phyloP scores from a whole-genome alignment of 768 basidiomycete genomes.

The Suillus ampliporus region DNA sequence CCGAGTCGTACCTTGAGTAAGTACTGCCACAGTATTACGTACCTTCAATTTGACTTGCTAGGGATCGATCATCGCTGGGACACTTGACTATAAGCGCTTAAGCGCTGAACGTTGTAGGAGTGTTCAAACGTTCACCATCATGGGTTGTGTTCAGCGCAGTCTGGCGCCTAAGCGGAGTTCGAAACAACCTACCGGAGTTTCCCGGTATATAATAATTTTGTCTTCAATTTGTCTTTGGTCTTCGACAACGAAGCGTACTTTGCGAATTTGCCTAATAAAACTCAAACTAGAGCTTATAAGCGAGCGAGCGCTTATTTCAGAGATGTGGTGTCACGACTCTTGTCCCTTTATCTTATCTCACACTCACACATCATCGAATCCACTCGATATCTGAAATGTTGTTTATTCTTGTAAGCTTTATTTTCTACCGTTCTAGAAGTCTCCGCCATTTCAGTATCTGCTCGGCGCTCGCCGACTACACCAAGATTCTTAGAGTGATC shows the following conservation, averaged over 20 bases:
- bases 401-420: constrained; percentile 92
- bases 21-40: not conserved
- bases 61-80: not conserved
- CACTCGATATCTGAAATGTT: constrained; percentile 98
- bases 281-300: not conserved
- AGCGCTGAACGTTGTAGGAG: not conserved
- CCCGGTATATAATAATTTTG: no score
- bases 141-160: not conserved
- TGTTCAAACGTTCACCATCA: not conserved
- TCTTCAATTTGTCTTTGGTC: not conserved
- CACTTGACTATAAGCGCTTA: not conserved
- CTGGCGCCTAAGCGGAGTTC: constrained; percentile 6
- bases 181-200: not conserved
- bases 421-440: not conserved
- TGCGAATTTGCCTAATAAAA: no score
- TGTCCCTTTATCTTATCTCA: constrained; percentile 5
- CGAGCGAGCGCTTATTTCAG: not conserved
- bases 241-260: not conserved
- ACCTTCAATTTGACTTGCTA: not conserved
- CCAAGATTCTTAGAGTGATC: no score
- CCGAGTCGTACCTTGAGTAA: constrained; percentile 5
- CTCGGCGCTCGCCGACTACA: constrained; percentile 91
- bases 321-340: not conserved
- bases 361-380: not conserved
- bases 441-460: not conserved